Conservation (phyloP, 1,139 yeast species). For the Geotrichum restrictum region DNA sequence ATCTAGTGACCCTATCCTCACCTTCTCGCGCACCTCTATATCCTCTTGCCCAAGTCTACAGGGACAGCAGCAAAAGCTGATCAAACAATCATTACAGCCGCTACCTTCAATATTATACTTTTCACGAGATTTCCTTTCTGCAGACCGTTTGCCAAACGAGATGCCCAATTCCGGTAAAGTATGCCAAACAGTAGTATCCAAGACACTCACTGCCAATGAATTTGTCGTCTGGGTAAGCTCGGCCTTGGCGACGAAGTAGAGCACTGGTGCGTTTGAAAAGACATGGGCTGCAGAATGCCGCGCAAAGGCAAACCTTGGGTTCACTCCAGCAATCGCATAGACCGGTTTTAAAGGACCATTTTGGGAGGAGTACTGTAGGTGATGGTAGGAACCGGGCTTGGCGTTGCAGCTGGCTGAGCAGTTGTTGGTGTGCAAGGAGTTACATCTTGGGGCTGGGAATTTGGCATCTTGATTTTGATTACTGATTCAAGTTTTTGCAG, state of each 20-base stretch:
- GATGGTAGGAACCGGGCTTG: not conserved
- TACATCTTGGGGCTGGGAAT: too few relatives aligned
- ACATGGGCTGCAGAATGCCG: conserved; percentile 13
- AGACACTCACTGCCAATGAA: not conserved
- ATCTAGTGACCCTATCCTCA: too few relatives aligned
- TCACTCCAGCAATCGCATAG: conserved; percentile 12
- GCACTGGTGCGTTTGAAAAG: conserved; percentile 9
- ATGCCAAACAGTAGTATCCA: conserved; percentile 10
- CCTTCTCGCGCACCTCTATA: conserved; percentile 6
- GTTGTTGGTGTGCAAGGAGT: too few relatives aligned
- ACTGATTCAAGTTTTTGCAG: too few relatives aligned
- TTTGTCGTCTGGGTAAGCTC: not conserved
- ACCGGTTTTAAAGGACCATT: conserved; percentile 1
- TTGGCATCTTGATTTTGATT: too few relatives aligned
- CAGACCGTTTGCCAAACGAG: conserved; percentile 8
- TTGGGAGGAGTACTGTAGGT: too few relatives aligned
- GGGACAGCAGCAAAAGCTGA: conserved; percentile 13
- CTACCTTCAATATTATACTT: conserved; percentile 8
- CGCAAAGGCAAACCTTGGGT: not conserved
- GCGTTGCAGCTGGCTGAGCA: not conserved
- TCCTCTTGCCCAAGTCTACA: conserved; percentile 15
- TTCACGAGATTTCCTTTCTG: conserved; percentile 3
- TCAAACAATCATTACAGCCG: not conserved
- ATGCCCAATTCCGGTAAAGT: conserved; percentile 7
- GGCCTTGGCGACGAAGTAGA: too few relatives aligned